These are phyloP conservation scores for Trichomonascaceae sp. DNA, from an alignment of 1,139 yeast genomes.

Conservation along the genomic window DNA sequence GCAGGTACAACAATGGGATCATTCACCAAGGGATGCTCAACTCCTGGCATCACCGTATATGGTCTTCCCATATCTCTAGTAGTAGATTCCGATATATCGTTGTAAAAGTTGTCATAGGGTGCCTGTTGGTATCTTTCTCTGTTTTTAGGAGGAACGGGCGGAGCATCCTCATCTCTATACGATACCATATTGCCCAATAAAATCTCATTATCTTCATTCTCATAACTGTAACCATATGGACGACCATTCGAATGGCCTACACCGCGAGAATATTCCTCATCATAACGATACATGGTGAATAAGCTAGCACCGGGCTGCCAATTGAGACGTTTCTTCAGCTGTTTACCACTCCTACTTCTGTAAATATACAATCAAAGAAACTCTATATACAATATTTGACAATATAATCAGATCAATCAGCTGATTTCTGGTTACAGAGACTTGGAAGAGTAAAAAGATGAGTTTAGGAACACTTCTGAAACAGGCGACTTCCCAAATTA, in stretches of 20 bases:
- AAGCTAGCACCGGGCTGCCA: neutral
- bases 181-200: neutral
- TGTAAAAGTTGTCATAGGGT: constrained; percentile 1
- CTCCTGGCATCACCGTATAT: neutral
- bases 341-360: neutral
- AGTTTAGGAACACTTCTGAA: neutral
- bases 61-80: neutral
- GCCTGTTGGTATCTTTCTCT: neutral
- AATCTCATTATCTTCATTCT: constrained; percentile 7
- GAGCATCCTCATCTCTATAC: constrained; percentile 1
- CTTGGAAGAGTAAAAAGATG: neutral
- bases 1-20: neutral
- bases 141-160: constrained; percentile 8
- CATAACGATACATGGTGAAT: constrained; percentile 3
- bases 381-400: neutral
- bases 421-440: neutral
- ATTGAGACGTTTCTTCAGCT: neutral
- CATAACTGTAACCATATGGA: constrained; percentile 6
- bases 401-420: neutral
- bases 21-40: neutral
- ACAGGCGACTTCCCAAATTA: neutral
- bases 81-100: constrained; percentile 1
- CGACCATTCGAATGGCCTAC: neutral
- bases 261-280: constrained; percentile 6
- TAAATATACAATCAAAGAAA: neutral